A percentile compares a stretch with the other conserved stretches of the same genome.
phyloP scores from a whole-genome alignment of 768 basidiomycete species.

The Boletellus emodensis region DNA sequence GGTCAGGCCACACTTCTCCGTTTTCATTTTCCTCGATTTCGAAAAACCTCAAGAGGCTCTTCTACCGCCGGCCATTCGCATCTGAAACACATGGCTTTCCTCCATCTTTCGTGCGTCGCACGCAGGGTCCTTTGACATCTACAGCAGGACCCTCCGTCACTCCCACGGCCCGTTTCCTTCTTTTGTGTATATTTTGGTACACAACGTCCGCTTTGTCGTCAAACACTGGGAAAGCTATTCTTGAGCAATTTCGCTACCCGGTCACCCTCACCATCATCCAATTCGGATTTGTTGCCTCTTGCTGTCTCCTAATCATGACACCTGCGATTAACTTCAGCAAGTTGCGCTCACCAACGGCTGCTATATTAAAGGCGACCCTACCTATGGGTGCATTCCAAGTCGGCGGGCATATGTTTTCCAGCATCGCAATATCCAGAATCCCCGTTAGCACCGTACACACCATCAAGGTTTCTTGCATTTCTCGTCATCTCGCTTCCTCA shows the following conservation, averaged over 20 bases:
- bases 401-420: conserved; percentile 95
- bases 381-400: conserved; percentile 99
- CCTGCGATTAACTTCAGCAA: conserved; percentile 64
- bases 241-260: conserved; percentile 90
- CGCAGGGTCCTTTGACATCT: conserved; percentile 16
- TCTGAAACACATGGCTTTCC: conserved; percentile 15
- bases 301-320: conserved; percentile 81
- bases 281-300: conserved; percentile 89
- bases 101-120: conserved; percentile 26
- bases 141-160: conserved; percentile 13
- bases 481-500: neutral
- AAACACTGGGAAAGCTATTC: conserved; percentile 94
- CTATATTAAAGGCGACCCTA: conserved; percentile 73
- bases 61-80: conserved; percentile 16
- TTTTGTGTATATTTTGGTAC: conserved; percentile 92
- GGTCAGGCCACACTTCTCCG: conserved; percentile 1
- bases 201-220: conserved; percentile 88
- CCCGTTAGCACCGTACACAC: conserved; percentile 98
- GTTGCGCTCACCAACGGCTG: conserved; percentile 64
- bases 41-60: conserved; percentile 14
- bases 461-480: conserved; percentile 71
- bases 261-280: conserved; percentile 97
- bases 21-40: conserved; percentile 10
- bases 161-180: conserved; percentile 54
- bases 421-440: conserved; percentile 93